Evolutionary conservation across 2,329 filamentous ascomycete species (phyloP).

Genomic region (Gyromitra esculenta): DNA sequence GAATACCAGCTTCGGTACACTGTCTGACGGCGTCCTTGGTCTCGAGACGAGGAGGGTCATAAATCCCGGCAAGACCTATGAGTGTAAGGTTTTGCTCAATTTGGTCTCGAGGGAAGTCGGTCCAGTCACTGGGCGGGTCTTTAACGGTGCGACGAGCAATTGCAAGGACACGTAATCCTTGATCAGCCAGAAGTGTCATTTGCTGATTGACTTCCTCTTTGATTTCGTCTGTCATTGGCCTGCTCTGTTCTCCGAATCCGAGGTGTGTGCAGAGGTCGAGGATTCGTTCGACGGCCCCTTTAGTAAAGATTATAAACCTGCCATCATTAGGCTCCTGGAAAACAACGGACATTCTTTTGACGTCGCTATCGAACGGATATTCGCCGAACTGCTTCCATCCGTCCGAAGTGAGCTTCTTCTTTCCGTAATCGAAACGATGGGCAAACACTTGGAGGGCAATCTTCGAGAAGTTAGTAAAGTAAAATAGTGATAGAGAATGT

Average conservation of each 20-base stretch:
- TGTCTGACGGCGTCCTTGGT: constrained; percentile 67
- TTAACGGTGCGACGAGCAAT: constrained; percentile 64
- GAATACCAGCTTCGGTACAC: constrained; percentile 67
- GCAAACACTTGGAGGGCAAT: constrained; percentile 74
- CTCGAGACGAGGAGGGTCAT: constrained; percentile 70
- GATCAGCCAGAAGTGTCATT: constrained; percentile 68
- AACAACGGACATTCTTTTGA: constrained; percentile 74
- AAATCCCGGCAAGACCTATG: constrained; percentile 69
- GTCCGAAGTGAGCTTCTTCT: constrained; percentile 60
- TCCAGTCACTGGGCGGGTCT: constrained; percentile 57
- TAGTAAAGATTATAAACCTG: constrained; percentile 66
- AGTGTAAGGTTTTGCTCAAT: constrained; percentile 68
- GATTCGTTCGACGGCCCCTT: constrained; percentile 71
- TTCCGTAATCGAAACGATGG: constrained; percentile 67
- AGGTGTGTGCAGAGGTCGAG: constrained; percentile 67
- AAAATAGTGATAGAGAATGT: neutral
- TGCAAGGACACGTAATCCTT: constrained; percentile 70
- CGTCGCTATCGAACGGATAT: constrained; percentile 72
- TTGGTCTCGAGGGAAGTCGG: constrained; percentile 62
- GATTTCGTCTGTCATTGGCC: constrained; percentile 61
- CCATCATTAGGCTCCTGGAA: constrained; percentile 61
- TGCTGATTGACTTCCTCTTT: constrained; percentile 65
- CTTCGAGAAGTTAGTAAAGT: constrained; percentile 35
- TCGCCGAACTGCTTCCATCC: constrained; percentile 69
- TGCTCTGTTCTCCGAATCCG: constrained; percentile 61